These are phyloP conservation scores for Apophysomyces sp. DNA, from an alignment of 371 early-diverging fungal genomes.

Conservation along the genomic window DNA sequence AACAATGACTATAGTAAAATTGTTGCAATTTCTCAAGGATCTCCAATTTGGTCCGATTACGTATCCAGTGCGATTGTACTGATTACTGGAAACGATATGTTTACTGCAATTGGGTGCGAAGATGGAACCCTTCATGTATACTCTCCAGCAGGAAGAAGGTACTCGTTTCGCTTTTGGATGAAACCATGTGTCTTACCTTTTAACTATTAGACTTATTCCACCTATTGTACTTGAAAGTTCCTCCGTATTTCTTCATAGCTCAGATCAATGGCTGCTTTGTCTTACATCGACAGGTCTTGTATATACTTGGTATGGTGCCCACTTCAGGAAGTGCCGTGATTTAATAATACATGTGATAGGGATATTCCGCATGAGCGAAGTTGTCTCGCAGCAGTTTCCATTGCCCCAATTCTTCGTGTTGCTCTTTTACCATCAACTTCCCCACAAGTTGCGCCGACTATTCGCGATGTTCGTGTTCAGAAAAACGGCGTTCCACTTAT, in stretches of 20 bases:
- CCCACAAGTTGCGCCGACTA: slow-evolving; percentile 44
- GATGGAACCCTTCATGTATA: slow-evolving; percentile 73
- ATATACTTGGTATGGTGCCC: slow-evolving; percentile 56
- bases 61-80: slow-evolving; percentile 57
- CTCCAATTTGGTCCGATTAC: slow-evolving; percentile 61
- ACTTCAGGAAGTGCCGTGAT: not conserved
- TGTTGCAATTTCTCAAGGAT: slow-evolving; percentile 42
- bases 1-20: slow-evolving; percentile 41
- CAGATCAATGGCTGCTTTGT: slow-evolving; percentile 62
- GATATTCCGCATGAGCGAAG: slow-evolving; percentile 52
- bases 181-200: not conserved
- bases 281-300: slow-evolving; percentile 65
- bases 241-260: slow-evolving; percentile 56
- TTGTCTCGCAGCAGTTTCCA: slow-evolving; percentile 50
- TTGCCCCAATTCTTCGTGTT: slow-evolving; percentile 57
- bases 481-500: slow-evolving; percentile 72
- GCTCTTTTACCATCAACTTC: slow-evolving; percentile 36
- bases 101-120: slow-evolving; percentile 64
- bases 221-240: slow-evolving; percentile 68
- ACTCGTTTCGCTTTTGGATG: slow-evolving; percentile 1
- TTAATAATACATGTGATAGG: slow-evolving; percentile 23
- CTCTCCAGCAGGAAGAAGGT: slow-evolving; percentile 71
- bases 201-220: slow-evolving; percentile 66
- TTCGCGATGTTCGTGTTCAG: slow-evolving; percentile 60
- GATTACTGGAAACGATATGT: slow-evolving; percentile 59